phyloP scores from a whole-genome alignment of 495 filamentous ascomycete genomes.

The Penicillium ochrochloron region DNA sequence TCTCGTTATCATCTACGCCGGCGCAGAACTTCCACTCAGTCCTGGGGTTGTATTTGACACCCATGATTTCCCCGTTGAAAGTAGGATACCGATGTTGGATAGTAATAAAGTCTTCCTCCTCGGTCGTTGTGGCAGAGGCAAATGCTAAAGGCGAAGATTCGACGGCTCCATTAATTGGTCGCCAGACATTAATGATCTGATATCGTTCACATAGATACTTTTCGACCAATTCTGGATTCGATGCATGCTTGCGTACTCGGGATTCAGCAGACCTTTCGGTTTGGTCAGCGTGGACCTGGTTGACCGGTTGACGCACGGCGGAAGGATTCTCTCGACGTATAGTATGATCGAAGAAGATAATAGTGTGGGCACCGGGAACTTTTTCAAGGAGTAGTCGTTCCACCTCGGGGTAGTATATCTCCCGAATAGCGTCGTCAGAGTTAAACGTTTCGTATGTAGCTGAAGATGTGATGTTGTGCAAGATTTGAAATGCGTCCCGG shows the following conservation, averaged over 20 bases:
- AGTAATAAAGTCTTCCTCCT: background rate
- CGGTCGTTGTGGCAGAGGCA: background rate
- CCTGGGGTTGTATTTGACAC: background rate
- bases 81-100: background rate
- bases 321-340: background rate
- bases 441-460: background rate
- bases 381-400: background rate
- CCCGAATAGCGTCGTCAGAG: background rate
- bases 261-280: background rate
- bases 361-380: background rate
- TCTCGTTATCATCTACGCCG: background rate
- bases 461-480: background rate
- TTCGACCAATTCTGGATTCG: background rate
- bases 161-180: background rate
- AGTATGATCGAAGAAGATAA: background rate
- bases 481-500: background rate
- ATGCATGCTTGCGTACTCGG: background rate
- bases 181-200: background rate
- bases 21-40: background rate
- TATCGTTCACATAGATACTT: background rate
- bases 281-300: background rate
- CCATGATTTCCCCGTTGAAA: conserved; percentile 5
- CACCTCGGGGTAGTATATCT: background rate
- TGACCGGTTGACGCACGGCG: background rate
- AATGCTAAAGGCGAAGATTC: background rate